Evolutionary conservation across 2,329 filamentous ascomycete genomes (phyloP).

Genomic region (Ceratocystis papillata): DNA sequence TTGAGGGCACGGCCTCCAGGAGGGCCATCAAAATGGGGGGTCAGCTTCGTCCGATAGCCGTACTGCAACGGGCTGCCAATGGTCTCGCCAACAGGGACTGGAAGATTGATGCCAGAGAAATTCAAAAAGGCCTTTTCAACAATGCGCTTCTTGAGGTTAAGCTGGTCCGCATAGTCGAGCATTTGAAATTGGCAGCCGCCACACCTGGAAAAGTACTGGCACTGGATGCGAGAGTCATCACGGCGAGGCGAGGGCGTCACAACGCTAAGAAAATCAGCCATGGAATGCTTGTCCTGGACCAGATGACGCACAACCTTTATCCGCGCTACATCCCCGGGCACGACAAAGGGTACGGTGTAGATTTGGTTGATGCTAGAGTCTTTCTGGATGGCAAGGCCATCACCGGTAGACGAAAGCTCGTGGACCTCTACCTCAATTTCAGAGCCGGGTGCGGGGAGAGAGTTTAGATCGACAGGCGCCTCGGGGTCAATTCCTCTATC

Average conservation of each 20-base stretch:
- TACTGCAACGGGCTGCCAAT: slow-evolving; percentile 86
- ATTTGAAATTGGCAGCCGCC: slow-evolving; percentile 97
- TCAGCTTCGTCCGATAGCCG: slow-evolving; percentile 91
- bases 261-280: slow-evolving; percentile 74
- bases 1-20: slow-evolving; percentile 42
- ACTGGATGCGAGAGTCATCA: slow-evolving; percentile 65
- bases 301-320: slow-evolving; percentile 71
- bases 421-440: slow-evolving; percentile 75
- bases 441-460: slow-evolving; percentile 54
- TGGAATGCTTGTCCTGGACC: slow-evolving; percentile 53
- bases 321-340: slow-evolving; percentile 71
- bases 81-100: slow-evolving; percentile 73
- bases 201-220: slow-evolving; percentile 78
- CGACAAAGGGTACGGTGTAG: slow-evolving; percentile 78
- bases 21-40: slow-evolving; percentile 85
- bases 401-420: slow-evolving; percentile 80
- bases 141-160: slow-evolving; percentile 71
- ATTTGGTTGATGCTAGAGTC: slow-evolving; percentile 46
- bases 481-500: slow-evolving; percentile 31
- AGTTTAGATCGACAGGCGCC: slow-evolving; percentile 28
- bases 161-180: slow-evolving; percentile 78
- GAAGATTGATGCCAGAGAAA: slow-evolving; percentile 62
- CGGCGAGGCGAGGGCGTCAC: slow-evolving; percentile 61
- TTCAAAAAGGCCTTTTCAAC: slow-evolving; percentile 86
- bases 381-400: slow-evolving; percentile 65